Evolutionary conservation across 2,329 filamentous ascomycete genomes (phyloP).

Genomic region (Sclerotinia sclerotiorum): DNA sequence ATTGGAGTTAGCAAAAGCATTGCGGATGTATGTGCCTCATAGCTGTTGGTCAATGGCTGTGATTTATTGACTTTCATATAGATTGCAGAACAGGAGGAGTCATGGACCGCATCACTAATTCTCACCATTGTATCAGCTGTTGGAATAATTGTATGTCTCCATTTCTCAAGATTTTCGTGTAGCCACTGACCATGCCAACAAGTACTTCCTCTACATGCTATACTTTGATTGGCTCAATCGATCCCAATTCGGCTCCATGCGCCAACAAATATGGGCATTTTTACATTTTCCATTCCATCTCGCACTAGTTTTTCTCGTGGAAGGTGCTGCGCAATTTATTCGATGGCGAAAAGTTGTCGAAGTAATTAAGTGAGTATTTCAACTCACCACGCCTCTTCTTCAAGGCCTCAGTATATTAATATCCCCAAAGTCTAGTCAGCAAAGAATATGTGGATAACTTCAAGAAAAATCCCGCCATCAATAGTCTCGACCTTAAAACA

Average conservation of each 20-base stretch:
- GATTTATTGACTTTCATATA: not conserved
- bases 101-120: not conserved
- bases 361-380: conserved; percentile 24
- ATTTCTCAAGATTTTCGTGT: too few relatives aligned
- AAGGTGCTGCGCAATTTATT: conserved; percentile 44
- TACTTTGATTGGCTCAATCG: conserved; percentile 34
- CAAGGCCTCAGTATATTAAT: not conserved
- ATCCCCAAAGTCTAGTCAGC: not conserved
- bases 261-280: conserved; percentile 44
- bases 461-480: not conserved
- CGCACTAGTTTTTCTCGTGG: conserved; percentile 54
- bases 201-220: conserved; percentile 36
- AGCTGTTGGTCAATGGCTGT: not conserved
- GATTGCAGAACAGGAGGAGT: conserved; percentile 6
- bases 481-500: conserved; percentile 9
- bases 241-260: conserved; percentile 29
- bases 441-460: conserved; percentile 13
- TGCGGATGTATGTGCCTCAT: conserved; percentile 25
- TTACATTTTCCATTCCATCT: conserved; percentile 59
- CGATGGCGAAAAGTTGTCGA: conserved; percentile 33
- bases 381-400: fast-evolving
- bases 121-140: conserved; percentile 15
- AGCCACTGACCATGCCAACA: not conserved
- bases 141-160: conserved; percentile 8
- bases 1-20: conserved; percentile 35